Conservation (phyloP, 768 basidiomycete genomes). For the Mycena rebaudengoi region DNA sequence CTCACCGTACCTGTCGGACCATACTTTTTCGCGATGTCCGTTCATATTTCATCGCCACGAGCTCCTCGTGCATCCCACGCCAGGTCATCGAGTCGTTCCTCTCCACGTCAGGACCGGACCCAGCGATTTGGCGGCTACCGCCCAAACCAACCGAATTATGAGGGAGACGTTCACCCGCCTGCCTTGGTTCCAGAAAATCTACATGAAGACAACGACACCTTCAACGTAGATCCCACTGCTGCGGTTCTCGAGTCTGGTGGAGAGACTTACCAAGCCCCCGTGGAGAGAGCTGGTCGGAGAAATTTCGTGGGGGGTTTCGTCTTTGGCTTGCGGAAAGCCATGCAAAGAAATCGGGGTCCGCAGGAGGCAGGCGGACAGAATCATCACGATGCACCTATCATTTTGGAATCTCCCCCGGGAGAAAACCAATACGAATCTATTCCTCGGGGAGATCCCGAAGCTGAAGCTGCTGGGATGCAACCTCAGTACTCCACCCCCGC, state of each 20-base stretch:
- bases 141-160: conserved; percentile 13
- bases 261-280: conserved; percentile 16
- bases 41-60: conserved; percentile 23
- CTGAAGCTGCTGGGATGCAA: not conserved
- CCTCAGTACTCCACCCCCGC: not conserved
- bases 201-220: not conserved
- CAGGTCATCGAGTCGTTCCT: conserved; percentile 11
- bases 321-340: conserved; percentile 40
- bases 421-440: conserved; percentile 21
- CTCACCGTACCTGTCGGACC: too few species aligned
- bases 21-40: too few species aligned
- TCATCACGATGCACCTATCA: conserved; percentile 19
- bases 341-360: conserved; percentile 29
- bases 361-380: not conserved
- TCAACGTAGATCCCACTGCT: conserved; percentile 15
- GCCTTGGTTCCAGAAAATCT: conserved; percentile 13
- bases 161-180: not conserved
- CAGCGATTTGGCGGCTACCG: conserved; percentile 8
- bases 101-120: conserved; percentile 19
- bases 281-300: conserved; percentile 21
- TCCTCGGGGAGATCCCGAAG: conserved; percentile 8
- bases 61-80: conserved; percentile 20
- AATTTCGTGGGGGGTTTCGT: conserved; percentile 45
- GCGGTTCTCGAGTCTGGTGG: conserved; percentile 11
- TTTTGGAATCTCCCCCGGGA: too few species aligned